Evolutionary conservation across 345 rosid genomes (phyloP).

Genomic region (Melastoma malabathricum): DNA sequence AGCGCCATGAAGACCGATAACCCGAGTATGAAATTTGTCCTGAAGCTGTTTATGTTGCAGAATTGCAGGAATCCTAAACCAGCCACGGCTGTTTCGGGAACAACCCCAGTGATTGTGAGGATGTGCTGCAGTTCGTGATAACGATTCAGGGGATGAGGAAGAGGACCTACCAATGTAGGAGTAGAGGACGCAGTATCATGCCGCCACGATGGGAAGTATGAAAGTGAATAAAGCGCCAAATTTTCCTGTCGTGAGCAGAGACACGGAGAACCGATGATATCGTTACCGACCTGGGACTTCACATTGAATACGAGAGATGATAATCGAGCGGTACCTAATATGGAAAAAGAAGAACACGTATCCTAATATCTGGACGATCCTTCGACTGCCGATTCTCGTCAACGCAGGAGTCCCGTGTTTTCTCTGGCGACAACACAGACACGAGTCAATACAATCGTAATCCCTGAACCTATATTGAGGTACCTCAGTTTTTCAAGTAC

Average conservation of each 20-base stretch:
- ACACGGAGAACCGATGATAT: background rate
- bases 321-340: conserved; percentile 30
- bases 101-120: background rate
- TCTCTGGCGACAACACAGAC: conserved; percentile 30
- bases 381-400: conserved; percentile 77
- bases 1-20: conserved; percentile 80
- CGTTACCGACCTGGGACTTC: too few relatives aligned
- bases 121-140: too few relatives aligned
- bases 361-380: conserved; percentile 53
- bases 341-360: conserved; percentile 91
- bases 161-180: conserved; percentile 65
- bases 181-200: conserved; percentile 68
- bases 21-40: conserved; percentile 70
- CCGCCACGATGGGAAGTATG: conserved; percentile 68
- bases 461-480: conserved; percentile 54
- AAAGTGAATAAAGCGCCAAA: conserved; percentile 92
- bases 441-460: background rate
- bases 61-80: conserved; percentile 73
- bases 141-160: background rate
- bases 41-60: conserved; percentile 78
- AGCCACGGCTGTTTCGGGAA: conserved; percentile 48
- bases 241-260: conserved; percentile 41
- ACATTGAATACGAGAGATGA: too few relatives aligned
- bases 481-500: conserved; percentile 9
- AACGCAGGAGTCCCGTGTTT: conserved; percentile 77